Base-by-base conservation (phyloP, 441 rosid species). In the Gossypium schwendimanii region DNA sequence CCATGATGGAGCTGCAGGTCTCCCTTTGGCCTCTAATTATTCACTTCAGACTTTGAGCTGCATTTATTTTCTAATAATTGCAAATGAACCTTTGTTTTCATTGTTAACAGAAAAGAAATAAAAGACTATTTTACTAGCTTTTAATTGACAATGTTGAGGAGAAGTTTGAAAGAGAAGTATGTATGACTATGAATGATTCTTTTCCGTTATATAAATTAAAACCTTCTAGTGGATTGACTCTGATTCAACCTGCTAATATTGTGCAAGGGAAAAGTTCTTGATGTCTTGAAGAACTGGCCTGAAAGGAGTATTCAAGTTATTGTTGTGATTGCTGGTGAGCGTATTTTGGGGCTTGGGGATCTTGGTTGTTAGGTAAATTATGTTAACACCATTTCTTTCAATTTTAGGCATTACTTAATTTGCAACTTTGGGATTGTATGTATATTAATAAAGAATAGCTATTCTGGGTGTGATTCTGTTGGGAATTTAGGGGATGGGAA, bases 1-100 rank as follows among this genome's bases (percentile, higher is more conserved):
- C 92, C 92, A 52, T 94, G 87, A 91, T 91, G 87, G 98, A 94
- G 36, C 94, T 94, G 72, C 90, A 92, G 93, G 98, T 91, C 72
- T 52, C 36, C 58, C 6, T 14, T 57, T 39, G 41, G 41, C 41
- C 41, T 36, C 41, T 36, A 36, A 36, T 36, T 36, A 36, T 36
- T 36, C 41, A 36, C 10, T 36, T 36, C 41, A 36, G 10, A 36
- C 10, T 36, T 36, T 7, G 41, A 36, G 41, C 41, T 36, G 41
- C 2, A 36, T 36, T 36, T 36, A 36, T 36, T 36, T 36, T 36
- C 41, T 36, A 36, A 36, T 36, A 36, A 36, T 36, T 36, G 2
- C 41, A 36, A 36, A 36, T 36, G 41, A 15, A 6, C 18, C 21
- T 26, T 28, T 52, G 45, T 50, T 36, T 73, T 63, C 12, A 15